Conservation (phyloP, 768 basidiomycete genomes). For the Cystofilobasidium macerans region DNA sequence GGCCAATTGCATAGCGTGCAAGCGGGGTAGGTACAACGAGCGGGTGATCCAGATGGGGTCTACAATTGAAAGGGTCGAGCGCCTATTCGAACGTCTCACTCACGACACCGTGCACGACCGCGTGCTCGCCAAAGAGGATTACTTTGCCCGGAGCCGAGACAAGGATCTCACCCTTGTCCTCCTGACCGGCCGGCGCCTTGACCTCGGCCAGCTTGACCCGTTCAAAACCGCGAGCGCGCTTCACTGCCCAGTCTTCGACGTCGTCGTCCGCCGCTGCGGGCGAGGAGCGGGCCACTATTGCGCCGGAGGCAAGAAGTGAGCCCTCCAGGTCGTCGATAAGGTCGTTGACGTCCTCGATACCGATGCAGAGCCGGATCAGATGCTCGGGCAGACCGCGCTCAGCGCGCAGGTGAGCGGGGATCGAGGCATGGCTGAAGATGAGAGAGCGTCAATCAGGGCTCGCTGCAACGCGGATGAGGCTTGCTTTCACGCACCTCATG, state of each 20-base stretch:
- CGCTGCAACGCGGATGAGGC: not conserved
- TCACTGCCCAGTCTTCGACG: conserved; percentile 35
- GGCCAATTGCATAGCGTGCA: not conserved
- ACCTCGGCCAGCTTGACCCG: conserved; percentile 24
- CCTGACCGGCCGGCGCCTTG: conserved; percentile 10
- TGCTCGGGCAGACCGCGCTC: conserved; percentile 96
- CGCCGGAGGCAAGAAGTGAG: conserved; percentile 82
- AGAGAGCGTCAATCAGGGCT: not conserved
- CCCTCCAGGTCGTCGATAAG: conserved; percentile 89
- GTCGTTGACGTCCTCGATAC: conserved; percentile 90
- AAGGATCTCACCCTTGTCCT: conserved; percentile 42
- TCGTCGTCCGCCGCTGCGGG: conserved; percentile 29
- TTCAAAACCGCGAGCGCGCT: conserved; percentile 35
- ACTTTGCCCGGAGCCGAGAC: conserved; percentile 96
- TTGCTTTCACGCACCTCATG: conserved; percentile 76
- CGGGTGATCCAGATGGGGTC: not conserved
- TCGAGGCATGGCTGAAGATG: conserved; percentile 73
- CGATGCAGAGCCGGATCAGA: conserved; percentile 92
- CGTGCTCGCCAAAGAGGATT: conserved; percentile 96
- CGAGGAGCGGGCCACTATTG: conserved; percentile 44
- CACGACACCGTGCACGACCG: conserved; percentile 92
- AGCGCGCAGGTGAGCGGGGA: conserved; percentile 88
- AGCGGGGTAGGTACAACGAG: not conserved
- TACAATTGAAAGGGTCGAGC: not conserved
- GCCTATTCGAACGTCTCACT: conserved; percentile 38